Conservation (phyloP, 2,329 filamentous ascomycete genomes). For the Penicillium sp. region DNA sequence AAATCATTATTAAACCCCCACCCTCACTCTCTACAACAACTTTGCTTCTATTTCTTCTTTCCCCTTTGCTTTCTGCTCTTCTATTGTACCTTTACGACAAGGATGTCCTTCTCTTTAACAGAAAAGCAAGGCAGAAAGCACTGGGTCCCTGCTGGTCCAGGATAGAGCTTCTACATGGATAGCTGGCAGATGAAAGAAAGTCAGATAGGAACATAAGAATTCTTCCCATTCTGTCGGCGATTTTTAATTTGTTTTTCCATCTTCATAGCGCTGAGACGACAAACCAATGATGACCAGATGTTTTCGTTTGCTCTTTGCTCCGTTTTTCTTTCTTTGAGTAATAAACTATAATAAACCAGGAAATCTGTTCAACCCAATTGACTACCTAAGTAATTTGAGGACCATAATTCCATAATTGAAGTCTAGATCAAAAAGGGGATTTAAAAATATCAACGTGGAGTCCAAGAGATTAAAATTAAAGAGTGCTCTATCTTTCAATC, state of each 20-base stretch:
- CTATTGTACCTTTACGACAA: not conserved
- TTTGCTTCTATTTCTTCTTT: constrained; percentile 11
- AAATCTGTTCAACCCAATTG: not conserved
- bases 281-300: constrained; percentile 30
- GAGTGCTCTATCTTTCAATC: too few species aligned
- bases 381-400: too few species aligned
- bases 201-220: constrained; percentile 17
- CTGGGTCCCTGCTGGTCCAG: not conserved
- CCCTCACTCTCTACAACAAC: constrained; percentile 1
- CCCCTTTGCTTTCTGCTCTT: not conserved
- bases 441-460: too few species aligned
- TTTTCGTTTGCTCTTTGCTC: constrained; percentile 1
- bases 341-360: not conserved
- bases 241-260: constrained; percentile 23
- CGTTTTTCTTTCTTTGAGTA: not conserved
- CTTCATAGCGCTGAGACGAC: constrained; percentile 32
- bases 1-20: constrained; percentile 32
- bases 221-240: constrained; percentile 16
- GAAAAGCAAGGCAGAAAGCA: not conserved
- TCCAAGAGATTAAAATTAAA: too few species aligned
- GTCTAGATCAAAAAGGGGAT: too few species aligned
- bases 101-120: not conserved
- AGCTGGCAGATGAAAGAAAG: constrained; percentile 5
- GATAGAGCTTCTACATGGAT: not conserved
- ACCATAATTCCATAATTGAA: too few species aligned